phyloP scores from a whole-genome alignment of 1,139 yeast species.

The Blastobotrys illinoisensis region DNA sequence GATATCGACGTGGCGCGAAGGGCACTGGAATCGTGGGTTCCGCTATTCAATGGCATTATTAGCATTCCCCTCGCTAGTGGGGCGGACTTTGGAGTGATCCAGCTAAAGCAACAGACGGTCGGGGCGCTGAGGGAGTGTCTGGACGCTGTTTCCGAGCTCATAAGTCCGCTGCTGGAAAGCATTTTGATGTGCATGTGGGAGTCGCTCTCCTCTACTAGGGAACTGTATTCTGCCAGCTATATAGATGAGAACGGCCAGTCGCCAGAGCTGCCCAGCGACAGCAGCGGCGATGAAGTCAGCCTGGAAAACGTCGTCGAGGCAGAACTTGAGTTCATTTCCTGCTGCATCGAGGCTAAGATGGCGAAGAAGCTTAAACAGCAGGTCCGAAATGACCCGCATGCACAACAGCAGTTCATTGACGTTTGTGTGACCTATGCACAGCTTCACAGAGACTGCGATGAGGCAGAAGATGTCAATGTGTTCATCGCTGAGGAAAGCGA shows the following conservation, averaged over 20 bases:
- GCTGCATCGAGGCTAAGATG: not conserved
- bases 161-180: not conserved
- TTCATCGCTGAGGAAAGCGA: conserved; percentile 62
- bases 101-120: not conserved
- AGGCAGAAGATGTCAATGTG: conserved; percentile 41
- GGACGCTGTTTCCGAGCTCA: not conserved
- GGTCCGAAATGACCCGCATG: conserved; percentile 31
- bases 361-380: not conserved
- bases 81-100: not conserved
- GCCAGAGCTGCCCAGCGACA: not conserved
- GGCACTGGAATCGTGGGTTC: not conserved
- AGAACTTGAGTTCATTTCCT: not conserved
- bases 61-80: not conserved
- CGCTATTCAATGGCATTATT: not conserved
- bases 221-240: not conserved
- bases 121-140: not conserved
- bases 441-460: conserved; percentile 28
- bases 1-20: not conserved
- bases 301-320: not conserved
- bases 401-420: conserved; percentile 29
- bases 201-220: not conserved
- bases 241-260: not conserved
- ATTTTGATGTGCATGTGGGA: not conserved
- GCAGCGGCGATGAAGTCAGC: not conserved
- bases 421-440: conserved; percentile 20